Conservation (phyloP, 345 rosid species). For the Ceriops zippeliana region DNA sequence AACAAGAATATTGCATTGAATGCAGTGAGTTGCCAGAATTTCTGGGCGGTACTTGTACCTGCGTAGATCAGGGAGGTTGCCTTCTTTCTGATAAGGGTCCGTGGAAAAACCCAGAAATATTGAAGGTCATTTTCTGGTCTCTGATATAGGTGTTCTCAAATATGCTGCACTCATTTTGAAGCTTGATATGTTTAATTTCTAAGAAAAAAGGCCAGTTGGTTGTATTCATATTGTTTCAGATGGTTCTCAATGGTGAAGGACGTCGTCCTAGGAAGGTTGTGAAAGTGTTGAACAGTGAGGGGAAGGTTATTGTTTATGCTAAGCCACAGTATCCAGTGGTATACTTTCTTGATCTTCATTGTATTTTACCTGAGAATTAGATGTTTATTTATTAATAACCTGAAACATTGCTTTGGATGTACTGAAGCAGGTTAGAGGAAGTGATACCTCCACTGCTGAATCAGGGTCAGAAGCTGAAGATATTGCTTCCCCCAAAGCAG, state of each 20-base stretch:
- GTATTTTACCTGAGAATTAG: conserved; percentile 3
- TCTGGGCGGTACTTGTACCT: conserved; percentile 86
- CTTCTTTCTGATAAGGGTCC: conserved; percentile 97
- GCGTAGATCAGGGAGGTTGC: conserved; percentile 90
- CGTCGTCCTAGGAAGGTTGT: conserved; percentile 81
- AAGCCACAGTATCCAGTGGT: conserved; percentile 83
- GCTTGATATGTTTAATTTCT: too few species aligned
- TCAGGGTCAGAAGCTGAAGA: conserved; percentile 99
- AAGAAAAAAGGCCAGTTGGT: neutral
- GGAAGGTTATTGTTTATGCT: conserved; percentile 89
- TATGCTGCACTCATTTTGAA: too few species aligned
- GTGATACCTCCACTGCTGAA: conserved; percentile 97
- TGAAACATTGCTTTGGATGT: conserved; percentile 4
- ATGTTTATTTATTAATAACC: neutral
- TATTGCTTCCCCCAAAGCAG: conserved; percentile 78
- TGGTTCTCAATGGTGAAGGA: conserved; percentile 78
- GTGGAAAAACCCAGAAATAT: conserved; percentile 83
- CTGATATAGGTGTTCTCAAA: neutral
- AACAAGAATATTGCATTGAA: conserved; percentile 1
- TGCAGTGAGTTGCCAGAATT: conserved; percentile 90
- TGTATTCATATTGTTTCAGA: conserved; percentile 43
- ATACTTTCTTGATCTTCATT: conserved; percentile 5
- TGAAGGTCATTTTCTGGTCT: conserved; percentile 48
- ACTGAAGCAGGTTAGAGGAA: conserved; percentile 69
- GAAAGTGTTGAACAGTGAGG: conserved; percentile 85